Evolutionary conservation across 1,284 basidiomycete species (phyloP), one percentile per base, ranked within the genome.

Genomic region (Moniliophthora roreri): DNA sequence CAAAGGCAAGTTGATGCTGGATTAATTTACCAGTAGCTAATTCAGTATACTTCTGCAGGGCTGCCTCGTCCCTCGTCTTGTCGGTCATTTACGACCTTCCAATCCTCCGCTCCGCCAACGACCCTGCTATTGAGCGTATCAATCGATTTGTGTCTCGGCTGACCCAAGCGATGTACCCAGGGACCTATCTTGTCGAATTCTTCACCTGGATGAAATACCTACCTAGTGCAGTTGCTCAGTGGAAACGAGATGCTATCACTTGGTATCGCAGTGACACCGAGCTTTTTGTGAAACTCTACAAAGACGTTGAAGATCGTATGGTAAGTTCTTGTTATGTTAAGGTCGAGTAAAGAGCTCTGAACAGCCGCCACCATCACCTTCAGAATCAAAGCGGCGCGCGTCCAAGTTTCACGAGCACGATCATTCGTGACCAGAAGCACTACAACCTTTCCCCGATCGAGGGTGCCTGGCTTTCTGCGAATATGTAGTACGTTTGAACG

Each of bases 141-240:
- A 60, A 58, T 18, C 38, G 55, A 13, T 56, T 62, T 23, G 58
- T 54, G 15, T 46, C 61, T 15, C 48, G 58, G 2, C 26, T 61
- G 3, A 52, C 53, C 1, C 21, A 44, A 8, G 62, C 64, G 4
- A 50, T 56, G 9, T 45, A 44, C 15, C 65, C 66, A 8, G 66
- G 66, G 5, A 48, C 54, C 8, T 54, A 62, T 51, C 48, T 68
- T 4, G 67, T 69, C 15, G 68, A 69, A 35, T 46, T 66, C 37
- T 62, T 69, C 18, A 59, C 66, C 23, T 61, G 55, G 55, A 62
- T 68, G 60, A 58, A 54, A 20, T 35, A 53, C 36, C 42, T 66
- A 2, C 67, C 67, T 2, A 32, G 45, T 10, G 62, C 58, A 44
- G 51, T 63, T 26, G 59, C 65, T 4, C 58, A 55, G 35, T 69